Conservation (phyloP, 2,329 filamentous ascomycete genomes). For the Tolypocladium guangdongense region DNA sequence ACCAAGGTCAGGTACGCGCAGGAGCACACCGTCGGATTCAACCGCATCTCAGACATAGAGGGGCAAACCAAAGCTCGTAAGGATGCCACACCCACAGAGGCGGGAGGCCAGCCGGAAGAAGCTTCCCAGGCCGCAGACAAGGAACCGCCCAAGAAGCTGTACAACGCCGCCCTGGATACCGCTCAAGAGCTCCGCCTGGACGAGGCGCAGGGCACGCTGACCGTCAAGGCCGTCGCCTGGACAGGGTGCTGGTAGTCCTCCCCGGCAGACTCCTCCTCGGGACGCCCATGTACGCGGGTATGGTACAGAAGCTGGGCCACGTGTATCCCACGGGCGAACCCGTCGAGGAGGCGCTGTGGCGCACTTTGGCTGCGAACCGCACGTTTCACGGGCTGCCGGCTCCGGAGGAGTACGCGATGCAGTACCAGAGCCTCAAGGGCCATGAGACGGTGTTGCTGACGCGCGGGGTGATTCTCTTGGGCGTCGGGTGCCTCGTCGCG, state of each 20-base stretch:
- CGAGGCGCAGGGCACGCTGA: not conserved
- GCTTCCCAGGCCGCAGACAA: too few species aligned
- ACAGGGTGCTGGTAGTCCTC: not conserved
- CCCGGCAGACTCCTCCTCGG: conserved; percentile 3
- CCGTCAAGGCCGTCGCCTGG: not conserved
- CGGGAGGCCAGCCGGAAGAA: too few species aligned
- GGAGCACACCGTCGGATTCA: conserved; percentile 1
- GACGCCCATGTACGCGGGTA: not conserved
- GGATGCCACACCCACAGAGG: not conserved
- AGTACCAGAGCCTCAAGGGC: conserved; percentile 4
- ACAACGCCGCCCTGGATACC: not conserved
- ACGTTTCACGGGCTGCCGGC: conserved; percentile 1
- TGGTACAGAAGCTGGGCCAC: conserved; percentile 1
- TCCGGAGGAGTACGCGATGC: conserved; percentile 1
- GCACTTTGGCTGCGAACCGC: conserved; percentile 4
- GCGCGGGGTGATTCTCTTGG: not conserved
- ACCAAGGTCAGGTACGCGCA: conserved; percentile 2
- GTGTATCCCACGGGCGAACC: conserved; percentile 3
- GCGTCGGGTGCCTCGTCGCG: not conserved
- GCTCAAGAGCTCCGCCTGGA: not conserved
- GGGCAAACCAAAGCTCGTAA: not conserved
- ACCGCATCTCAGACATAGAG: not conserved
- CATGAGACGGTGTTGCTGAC: not conserved
- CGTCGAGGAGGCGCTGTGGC: conserved; percentile 4
- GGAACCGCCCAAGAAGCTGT: not conserved